Evolutionary conservation across 2,329 filamentous ascomycete genomes (phyloP), one percentile per base, ranked within the genome.

Genomic region (Phialemoniopsis sp.): DNA sequence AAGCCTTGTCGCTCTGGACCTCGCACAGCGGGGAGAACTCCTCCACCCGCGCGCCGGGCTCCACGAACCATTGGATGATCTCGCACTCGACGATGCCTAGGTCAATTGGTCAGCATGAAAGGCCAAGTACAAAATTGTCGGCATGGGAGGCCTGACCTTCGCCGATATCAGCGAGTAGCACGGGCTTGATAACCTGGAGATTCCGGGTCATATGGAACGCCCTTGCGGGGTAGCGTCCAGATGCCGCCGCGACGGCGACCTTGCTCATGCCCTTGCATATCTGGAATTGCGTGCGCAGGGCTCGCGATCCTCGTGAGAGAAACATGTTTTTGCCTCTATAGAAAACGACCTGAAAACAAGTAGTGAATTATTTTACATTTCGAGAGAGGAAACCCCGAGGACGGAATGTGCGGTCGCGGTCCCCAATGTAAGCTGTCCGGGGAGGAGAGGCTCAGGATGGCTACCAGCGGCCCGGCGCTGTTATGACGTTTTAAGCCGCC

Each of bases 1-100:
- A 80, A 36, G 93, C 93, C 65, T 98, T 98, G 68, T 98, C 93
- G 55, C 90, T 96, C 62, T 97, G 93, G 33, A 98, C 94, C 68
- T 98, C 93, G 67, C 93, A 98, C 34, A 98, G 76, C 44, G 91
- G 93, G 52, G 94, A 93, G 76, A 95, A 98, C 69, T 98, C 91
- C 68, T 98, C 90, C 53, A 98, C 90, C 42, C 87, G 83, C 29
- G 93, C 93, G 42, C 90, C 91, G 36, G 94, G 89, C 66, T 96
- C 86, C 49, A 98, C 91, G 61, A 97, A 98, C 93, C 93, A 98
- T 70, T 98, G 93, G 55, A 97, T 97, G 56, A 98, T 88, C 65
- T 98, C 93, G 58, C 93, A 95, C 68, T 98, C 93, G 59, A 93
- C 90, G 56, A 97, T 98, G 40, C 93, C 93, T 93, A 52, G 32